These are phyloP conservation scores for Calonectria pauciramosa DNA, from an alignment of 2,329 filamentous ascomycete species.

Conservation along the genomic window DNA sequence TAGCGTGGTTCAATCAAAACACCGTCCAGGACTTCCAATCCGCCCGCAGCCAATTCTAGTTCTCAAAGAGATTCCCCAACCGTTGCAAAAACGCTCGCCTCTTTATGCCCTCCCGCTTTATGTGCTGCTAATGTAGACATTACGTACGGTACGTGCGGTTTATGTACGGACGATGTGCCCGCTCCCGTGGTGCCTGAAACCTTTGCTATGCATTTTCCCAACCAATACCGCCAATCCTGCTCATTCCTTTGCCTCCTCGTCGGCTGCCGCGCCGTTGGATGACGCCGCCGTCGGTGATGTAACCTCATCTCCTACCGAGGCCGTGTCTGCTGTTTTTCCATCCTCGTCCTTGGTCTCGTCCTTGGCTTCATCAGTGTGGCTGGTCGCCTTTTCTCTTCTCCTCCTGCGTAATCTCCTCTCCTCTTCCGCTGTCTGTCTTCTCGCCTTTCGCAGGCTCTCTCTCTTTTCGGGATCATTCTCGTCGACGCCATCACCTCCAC, in stretches of 20 bases:
- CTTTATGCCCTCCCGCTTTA: conserved; percentile 32
- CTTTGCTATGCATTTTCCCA: conserved; percentile 40
- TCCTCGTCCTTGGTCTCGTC: conserved; percentile 42
- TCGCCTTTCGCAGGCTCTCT: conserved; percentile 71
- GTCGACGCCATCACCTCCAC: conserved; percentile 73
- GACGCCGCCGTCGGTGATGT: conserved; percentile 37
- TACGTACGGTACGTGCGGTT: conserved; percentile 51
- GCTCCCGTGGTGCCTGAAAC: conserved; percentile 38
- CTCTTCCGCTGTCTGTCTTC: conserved; percentile 82
- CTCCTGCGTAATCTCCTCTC: conserved; percentile 78
- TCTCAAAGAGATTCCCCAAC: conserved; percentile 25
- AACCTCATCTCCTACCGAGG: conserved; percentile 33
- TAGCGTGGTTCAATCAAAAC: conserved; percentile 1
- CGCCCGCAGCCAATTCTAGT: conserved; percentile 25
- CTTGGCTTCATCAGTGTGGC: conserved; percentile 45
- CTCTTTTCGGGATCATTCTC: conserved; percentile 65
- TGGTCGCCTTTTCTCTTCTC: conserved; percentile 72
- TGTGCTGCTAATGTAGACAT: conserved; percentile 52
- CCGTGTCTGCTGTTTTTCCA: conserved; percentile 29
- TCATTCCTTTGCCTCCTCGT: conserved; percentile 40
- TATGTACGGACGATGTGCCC: conserved; percentile 39
- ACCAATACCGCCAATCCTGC: conserved; percentile 31
- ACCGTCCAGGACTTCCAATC: conserved; percentile 28
- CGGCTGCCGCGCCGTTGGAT: conserved; percentile 28
- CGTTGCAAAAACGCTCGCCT: conserved; percentile 35